Conservation (phyloP, 2,329 filamentous ascomycete species). For the Cladophialophora yegresii region DNA sequence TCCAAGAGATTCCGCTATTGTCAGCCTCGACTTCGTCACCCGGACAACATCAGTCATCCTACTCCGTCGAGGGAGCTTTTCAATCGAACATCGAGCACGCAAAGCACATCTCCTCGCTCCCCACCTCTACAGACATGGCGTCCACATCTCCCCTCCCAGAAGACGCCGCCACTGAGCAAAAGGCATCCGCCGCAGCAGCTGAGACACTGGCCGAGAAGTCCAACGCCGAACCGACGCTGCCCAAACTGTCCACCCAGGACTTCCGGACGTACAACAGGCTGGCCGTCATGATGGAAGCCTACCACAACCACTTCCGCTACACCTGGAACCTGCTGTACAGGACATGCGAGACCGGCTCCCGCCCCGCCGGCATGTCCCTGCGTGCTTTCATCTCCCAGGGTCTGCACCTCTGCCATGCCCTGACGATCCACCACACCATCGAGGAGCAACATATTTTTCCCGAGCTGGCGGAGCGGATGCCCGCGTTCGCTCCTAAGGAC, state of each 20-base stretch:
- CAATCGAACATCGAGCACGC: not conserved
- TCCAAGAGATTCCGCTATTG: not conserved
- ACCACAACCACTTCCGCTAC: conserved; percentile 74
- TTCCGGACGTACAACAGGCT: conserved; percentile 53
- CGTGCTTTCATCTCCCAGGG: conserved; percentile 68
- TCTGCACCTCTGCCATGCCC: conserved; percentile 68
- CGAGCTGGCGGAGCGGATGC: conserved; percentile 72
- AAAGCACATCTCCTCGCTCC: not conserved
- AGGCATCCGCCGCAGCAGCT: not conserved
- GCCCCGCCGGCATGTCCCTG: conserved; percentile 65
- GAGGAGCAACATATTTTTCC: conserved; percentile 84
- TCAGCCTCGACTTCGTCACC: not conserved
- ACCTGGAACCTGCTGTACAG: conserved; percentile 72
- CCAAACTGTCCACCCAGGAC: conserved; percentile 66
- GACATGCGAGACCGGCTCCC: conserved; percentile 61
- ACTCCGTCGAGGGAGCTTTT: not conserved
- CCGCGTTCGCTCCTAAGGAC: conserved; percentile 68
- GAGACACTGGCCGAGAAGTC: not conserved
- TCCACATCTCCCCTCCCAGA: conserved; percentile 4
- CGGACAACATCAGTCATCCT: not conserved
- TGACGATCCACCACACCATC: conserved; percentile 77
- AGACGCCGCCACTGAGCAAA: not conserved
- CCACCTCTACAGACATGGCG: not conserved
- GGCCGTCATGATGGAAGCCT: conserved; percentile 54
- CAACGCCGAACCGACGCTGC: conserved; percentile 46